A percentile compares a stretch with the other conserved stretches of the same genome.
Evolutionary conservation across 768 basidiomycete genomes (phyloP).

Genomic region (Paxillus ammoniavirescens): DNA sequence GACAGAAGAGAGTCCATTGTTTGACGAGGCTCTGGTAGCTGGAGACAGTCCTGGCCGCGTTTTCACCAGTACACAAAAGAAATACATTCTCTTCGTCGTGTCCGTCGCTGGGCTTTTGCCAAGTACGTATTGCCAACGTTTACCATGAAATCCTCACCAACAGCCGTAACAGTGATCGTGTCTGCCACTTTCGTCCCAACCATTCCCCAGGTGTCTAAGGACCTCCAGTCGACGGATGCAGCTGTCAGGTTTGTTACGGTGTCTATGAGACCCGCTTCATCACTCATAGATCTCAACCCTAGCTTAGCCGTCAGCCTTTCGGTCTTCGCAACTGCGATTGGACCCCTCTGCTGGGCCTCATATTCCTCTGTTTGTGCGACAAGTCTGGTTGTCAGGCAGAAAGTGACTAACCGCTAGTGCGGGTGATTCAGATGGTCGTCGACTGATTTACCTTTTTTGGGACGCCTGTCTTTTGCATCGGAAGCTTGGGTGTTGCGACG

Average conservation of each 20-base stretch:
- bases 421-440: constrained; percentile 51
- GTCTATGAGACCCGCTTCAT: background rate
- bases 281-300: background rate
- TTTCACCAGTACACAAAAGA: constrained; percentile 50
- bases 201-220: constrained; percentile 64
- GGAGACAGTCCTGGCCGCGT: constrained; percentile 23
- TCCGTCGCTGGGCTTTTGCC: constrained; percentile 58
- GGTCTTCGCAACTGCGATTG: constrained; percentile 40
- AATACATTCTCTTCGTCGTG: constrained; percentile 48
- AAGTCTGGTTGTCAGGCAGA: background rate
- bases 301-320: constrained; percentile 49
- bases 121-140: constrained; percentile 36
- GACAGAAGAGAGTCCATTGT: background rate
- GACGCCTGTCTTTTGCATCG: constrained; percentile 45
- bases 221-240: constrained; percentile 51
- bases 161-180: constrained; percentile 51
- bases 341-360: constrained; percentile 46
- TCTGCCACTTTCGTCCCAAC: constrained; percentile 65
- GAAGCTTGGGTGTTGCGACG: constrained; percentile 54
- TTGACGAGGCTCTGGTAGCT: background rate
- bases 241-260: constrained; percentile 46
- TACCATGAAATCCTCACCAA: background rate
- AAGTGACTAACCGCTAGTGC: background rate
- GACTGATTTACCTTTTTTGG: constrained; percentile 52
- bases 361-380: constrained; percentile 44